These are phyloP conservation scores for Escallonia rubra DNA, from an alignment of 129 eudicot genomes.

Conservation along the genomic window DNA sequence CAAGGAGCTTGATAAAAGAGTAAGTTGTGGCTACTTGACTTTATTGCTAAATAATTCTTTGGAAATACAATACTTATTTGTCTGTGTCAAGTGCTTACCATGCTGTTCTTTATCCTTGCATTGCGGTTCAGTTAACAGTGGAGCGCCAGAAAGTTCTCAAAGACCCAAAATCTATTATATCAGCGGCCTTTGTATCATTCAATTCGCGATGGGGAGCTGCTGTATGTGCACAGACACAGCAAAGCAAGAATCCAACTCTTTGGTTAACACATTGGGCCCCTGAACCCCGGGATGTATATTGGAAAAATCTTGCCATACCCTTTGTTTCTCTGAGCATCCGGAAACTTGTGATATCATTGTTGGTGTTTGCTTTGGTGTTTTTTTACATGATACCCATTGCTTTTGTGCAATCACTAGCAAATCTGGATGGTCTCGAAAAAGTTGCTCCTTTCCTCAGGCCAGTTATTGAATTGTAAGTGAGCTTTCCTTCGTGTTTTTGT, in stretches of 20 bases:
- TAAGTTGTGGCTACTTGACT: conserved; percentile 5
- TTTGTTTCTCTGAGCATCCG: conserved; percentile 84
- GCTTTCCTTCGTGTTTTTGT: conserved; percentile 6
- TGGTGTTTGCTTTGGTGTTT: conserved; percentile 83
- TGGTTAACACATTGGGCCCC: conserved; percentile 99
- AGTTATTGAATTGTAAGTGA: conserved; percentile 77
- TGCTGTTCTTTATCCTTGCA: conserved; percentile 6
- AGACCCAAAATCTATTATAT: conserved; percentile 63
- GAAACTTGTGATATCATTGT: conserved; percentile 63
- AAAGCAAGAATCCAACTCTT: conserved; percentile 90
- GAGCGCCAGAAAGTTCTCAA: conserved; percentile 77
- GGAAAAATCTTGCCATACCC: conserved; percentile 90
- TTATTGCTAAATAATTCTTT: too few species aligned
- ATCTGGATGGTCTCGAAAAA: conserved; percentile 84
- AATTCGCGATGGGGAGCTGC: conserved; percentile 96
- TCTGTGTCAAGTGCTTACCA: neutral
- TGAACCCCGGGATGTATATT: conserved; percentile 90
- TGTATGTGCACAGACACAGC: conserved; percentile 96
- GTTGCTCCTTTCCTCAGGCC: conserved; percentile 94
- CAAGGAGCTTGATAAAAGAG: conserved; percentile 54
- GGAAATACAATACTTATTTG: neutral
- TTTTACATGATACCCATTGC: conserved; percentile 98
- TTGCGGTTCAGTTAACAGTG: conserved; percentile 54
- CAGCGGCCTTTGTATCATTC: conserved; percentile 93
- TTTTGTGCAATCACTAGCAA: conserved; percentile 94